phyloP scores from a whole-genome alignment of 2,329 filamentous ascomycete species.

The Sclerotinia nivalis region DNA sequence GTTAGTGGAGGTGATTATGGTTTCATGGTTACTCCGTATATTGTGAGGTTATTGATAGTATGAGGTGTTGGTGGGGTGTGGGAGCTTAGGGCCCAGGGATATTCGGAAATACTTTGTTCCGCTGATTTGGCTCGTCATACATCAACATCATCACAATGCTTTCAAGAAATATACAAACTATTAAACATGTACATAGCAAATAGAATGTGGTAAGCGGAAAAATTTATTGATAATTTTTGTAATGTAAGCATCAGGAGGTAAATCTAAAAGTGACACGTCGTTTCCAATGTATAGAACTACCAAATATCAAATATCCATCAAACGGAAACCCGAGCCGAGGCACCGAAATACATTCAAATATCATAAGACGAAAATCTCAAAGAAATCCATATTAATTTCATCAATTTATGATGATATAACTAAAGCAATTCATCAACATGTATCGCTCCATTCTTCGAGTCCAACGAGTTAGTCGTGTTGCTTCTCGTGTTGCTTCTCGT shows the following conservation, averaged over 20 bases:
- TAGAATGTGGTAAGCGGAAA: neutral
- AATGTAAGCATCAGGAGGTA: neutral
- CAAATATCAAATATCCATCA: neutral
- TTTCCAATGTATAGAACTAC: neutral
- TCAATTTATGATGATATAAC: neutral
- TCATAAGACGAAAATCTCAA: neutral
- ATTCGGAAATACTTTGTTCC: constrained; percentile 11
- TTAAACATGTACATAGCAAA: neutral
- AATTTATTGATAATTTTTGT: neutral
- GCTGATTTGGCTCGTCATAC: neutral
- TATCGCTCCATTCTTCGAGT: constrained; percentile 7
- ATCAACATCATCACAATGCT: neutral
- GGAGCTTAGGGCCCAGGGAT: constrained; percentile 11
- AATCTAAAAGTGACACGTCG: neutral
- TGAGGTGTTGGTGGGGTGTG: neutral
- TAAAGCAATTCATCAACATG: neutral
- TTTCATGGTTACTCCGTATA: neutral
- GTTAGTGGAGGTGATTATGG: neutral
- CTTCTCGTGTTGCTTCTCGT: constrained; percentile 5
- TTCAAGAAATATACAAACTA: neutral
- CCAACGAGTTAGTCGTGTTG: neutral
- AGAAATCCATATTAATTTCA: neutral
- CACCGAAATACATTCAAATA: neutral
- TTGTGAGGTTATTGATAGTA: neutral
- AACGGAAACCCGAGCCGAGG: constrained; percentile 4